Evolutionary conservation across 2,329 filamentous ascomycete species (phyloP), one percentile per base, ranked within the genome.

Genomic region (Hymenoscyphus fraxineus): DNA sequence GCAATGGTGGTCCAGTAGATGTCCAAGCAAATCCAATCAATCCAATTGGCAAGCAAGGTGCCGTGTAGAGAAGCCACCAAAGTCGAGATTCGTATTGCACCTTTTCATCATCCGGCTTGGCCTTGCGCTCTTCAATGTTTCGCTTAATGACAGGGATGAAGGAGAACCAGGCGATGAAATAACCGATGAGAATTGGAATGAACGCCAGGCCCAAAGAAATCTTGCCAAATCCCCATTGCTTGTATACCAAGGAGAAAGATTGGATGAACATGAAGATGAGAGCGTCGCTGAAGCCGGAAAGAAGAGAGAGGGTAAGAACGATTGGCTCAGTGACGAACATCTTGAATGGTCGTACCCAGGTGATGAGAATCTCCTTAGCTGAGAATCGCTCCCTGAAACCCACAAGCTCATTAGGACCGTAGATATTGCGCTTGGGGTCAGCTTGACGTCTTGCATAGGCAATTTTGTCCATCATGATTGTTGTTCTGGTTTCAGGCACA

Each of bases 201-300:
- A 91, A 89, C 0, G 84, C 76, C 27, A 90, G 78, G 0, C 87
- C 87, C 1, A 86, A 77, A 9, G 81, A 76, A 1, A 87, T 76
- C 7, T 82, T 80, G 27, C 77, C 77, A 69, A 92, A 92, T 56
- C 77, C 72, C 87, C 88, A 92, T 71, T 91, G 86, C 16, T 79
- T 76, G 71, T 90, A 90, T 1, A 92, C 88, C 1, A 90, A 80
- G 0, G 79, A 77, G 69, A 91, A 92, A 0, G 86, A 89, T 74
- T 92, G 87, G 62, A 92, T 85, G 74, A 89, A 90, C 80, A 90
- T 90, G 79, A 92, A 92, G 76, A 92, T 91, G 3, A 92, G 82
- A 2, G 88, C 88, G 65, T 92, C 89, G 10, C 84, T 86, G 79
- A 92, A 92, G 39, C 89, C 89, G 2, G 84, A 88, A 5, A 92